Evolutionary conservation across 306 rosid genomes (phyloP), one percentile per base, ranked within the genome.

Genomic region (Sindora glabra): DNA sequence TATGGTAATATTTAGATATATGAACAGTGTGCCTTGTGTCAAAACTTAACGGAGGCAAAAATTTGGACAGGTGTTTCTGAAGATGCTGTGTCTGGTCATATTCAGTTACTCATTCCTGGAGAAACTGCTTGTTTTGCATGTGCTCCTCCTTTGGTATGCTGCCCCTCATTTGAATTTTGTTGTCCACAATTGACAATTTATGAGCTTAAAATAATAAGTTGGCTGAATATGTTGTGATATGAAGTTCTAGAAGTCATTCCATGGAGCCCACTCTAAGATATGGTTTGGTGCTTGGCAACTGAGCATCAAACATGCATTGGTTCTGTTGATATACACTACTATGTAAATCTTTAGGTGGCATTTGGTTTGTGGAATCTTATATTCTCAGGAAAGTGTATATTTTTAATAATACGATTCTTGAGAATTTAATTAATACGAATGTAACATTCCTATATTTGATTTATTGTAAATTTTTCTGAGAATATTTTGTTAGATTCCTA

Each of bases 51-150:
- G 13, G 23, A 15, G 56, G 62, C 48, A 66, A 48, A 64, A 45
- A 62, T 61, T 77, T 73, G 56, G 54, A 34, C 84, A 89, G 99
- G 99, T 71, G 97, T 92, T 30, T 92, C 99, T 14, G 99, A 89
- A 84, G 97, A 92, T 67, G 99, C 95, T 27, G 99, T 92, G 68
- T 92, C 99, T 40, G 95, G 99, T 66, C 97, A 89, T 73, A 92
- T 92, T 78, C 99, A 92, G 80, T 62, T 92, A 74, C 74, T 92
- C 51, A 75, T 92, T 48, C 99, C 97, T 26, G 97, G 99, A 46
- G 99, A 92, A 80, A 89, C 87, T 65, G 99, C 96, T 44, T 92
- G 99, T 84, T 92, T 92, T 82, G 99, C 99, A 48, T 92, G 99
- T 65, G 96, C 99, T 54, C 99, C 99, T 62, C 98, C 98, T 75